A percentile compares a stretch with the other conserved stretches of the same genome.
Evolutionary conservation across 2,329 filamentous ascomycete genomes (phyloP).

Genomic region (Aspergillus clavatus): DNA sequence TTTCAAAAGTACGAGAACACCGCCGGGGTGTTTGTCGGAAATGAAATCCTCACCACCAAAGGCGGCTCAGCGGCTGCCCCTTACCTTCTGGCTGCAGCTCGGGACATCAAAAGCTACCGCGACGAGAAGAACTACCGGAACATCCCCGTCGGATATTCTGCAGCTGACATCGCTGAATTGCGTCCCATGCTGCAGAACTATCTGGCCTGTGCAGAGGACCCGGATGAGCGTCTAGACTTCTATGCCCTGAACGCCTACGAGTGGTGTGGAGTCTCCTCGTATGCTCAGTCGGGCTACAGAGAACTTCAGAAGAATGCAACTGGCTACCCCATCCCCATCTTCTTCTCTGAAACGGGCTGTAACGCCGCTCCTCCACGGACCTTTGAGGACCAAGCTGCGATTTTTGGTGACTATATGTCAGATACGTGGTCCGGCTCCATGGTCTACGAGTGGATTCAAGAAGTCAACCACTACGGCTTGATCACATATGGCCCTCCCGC

Average conservation of each 20-base stretch:
- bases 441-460: conserved; percentile 86
- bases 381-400: conserved; percentile 63
- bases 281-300: conserved; percentile 63
- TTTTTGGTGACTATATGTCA: conserved; percentile 70
- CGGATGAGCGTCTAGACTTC: conserved; percentile 68
- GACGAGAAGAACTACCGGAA: conserved; percentile 69
- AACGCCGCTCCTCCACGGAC: conserved; percentile 49
- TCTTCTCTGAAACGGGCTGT: conserved; percentile 87
- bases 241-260: conserved; percentile 83
- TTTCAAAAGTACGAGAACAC: conserved; percentile 75
- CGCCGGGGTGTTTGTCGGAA: conserved; percentile 80
- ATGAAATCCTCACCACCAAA: conserved; percentile 63
- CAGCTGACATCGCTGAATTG: conserved; percentile 71
- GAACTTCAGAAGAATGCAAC: conserved; percentile 62
- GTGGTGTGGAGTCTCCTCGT: conserved; percentile 61
- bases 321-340: conserved; percentile 75
- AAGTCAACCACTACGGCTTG: conserved; percentile 76
- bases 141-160: conserved; percentile 82
- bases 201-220: conserved; percentile 69
- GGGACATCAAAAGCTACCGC: conserved; percentile 79
- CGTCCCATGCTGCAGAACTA: conserved; percentile 66
- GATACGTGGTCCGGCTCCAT: conserved; percentile 70
- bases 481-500: conserved; percentile 66
- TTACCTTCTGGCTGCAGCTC: conserved; percentile 74
- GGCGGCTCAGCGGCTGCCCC: conserved; percentile 63